Evolutionary conservation across 192 early-diverging fungal genomes (phyloP), one percentile per base, ranked within the genome.

Genomic region (Allomyces arbusculus): DNA sequence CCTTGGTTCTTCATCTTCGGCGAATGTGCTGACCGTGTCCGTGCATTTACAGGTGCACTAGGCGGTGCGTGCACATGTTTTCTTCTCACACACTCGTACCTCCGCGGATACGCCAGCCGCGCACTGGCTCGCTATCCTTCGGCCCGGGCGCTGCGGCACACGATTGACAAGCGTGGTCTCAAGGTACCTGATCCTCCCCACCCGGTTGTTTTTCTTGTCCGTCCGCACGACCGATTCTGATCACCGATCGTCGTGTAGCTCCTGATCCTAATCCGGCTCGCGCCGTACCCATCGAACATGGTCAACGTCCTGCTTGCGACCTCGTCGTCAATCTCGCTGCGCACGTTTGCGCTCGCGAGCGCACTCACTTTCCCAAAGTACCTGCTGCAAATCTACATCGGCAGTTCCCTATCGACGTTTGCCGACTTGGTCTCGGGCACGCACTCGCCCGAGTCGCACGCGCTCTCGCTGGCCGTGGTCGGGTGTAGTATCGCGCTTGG

Each of bases 201-300:
- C 12, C 50, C 33, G n/a, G n/a, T n/a, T 40, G 26, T 7, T 58
- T 58, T 58, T 20, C 16, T 20, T 20, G 50, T 58, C 50, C 12
- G 1, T 55, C 16, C 20, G 7, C 0, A 58, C 7, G 7, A 7
- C 33, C 7, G 33, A 40, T 40, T 40, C 50, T 20, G 50, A 58
- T 10, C 50, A 0, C 20, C 20, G 12, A 14, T 0, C 9, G 12
- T 0, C 12, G 9, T 61, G 61, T 23, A 25, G 23, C 62, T 62
- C n/a, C 19, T 62, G n/a, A 62, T 62, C 62, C 62, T 62, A 3
- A 62, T 62, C 62, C 62, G 62, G 20, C 62, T 62, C 62, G 62
- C 62, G 23, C 62, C 62, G 11, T 62, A 62, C 62, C 62, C 62
- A 9, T 62, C 14, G 20, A 24, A 23, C 62, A 23, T 62, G 10